Conservation (phyloP, 768 basidiomycete genomes). For the Pleurotus sapidus region DNA sequence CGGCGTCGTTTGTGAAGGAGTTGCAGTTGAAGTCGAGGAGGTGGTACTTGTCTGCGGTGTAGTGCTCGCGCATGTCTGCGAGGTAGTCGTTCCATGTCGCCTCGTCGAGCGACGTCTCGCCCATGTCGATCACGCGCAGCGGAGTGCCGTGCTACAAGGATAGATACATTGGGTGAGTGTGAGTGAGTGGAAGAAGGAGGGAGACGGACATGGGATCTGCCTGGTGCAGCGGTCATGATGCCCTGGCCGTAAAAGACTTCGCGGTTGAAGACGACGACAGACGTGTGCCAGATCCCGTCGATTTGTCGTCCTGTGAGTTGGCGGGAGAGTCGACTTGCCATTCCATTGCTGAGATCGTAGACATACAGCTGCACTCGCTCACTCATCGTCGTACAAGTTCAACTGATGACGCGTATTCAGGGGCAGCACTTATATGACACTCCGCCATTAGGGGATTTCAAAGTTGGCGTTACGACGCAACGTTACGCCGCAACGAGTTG, state of each 20-base stretch:
- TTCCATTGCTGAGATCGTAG: conserved; percentile 88
- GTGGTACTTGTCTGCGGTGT: conserved; percentile 93
- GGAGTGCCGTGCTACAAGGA: conserved; percentile 68
- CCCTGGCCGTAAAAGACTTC: conserved; percentile 93
- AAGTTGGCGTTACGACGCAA: no score
- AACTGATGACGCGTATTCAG: no score
- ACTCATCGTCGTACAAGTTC: conserved; percentile 19
- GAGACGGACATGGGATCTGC: conserved; percentile 73
- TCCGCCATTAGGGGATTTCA: no score
- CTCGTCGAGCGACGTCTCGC: conserved; percentile 77
- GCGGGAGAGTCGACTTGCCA: conserved; percentile 74
- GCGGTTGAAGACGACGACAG: conserved; percentile 80
- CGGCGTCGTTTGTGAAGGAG: conserved; percentile 85
- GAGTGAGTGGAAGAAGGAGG: background rate
- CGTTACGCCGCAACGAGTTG: no score
- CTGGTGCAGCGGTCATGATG: conserved; percentile 68
- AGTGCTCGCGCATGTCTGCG: conserved; percentile 67
- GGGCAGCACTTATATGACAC: no score
- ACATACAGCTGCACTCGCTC: conserved; percentile 77
- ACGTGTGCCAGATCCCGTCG: conserved; percentile 97
- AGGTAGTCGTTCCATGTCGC: conserved; percentile 87
- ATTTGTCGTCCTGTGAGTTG: conserved; percentile 88
- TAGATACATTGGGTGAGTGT: background rate
- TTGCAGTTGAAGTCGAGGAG: conserved; percentile 96
- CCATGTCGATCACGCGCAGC: conserved; percentile 67